Conservation (phyloP, 192 early-diverging fungal genomes). For the Podila epigama region DNA sequence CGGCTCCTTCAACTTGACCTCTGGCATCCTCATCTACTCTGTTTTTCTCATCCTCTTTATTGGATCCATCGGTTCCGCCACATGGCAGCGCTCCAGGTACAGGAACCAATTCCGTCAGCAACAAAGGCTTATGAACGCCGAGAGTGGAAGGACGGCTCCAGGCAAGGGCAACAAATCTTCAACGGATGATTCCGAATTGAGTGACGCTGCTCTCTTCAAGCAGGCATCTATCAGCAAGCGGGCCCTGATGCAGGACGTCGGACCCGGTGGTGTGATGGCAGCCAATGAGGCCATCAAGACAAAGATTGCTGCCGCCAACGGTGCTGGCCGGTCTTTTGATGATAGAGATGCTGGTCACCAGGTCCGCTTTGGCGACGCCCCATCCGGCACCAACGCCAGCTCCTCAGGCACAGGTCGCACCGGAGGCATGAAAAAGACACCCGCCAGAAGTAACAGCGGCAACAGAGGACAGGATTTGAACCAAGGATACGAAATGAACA, state of each 20-base stretch:
- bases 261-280: constrained; percentile 11
- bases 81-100: constrained; percentile 32
- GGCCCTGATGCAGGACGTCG: constrained; percentile 39
- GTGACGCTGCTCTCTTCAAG: constrained; percentile 39
- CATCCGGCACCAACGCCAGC: background rate
- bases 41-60: constrained; percentile 29
- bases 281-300: constrained; percentile 17
- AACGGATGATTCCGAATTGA: constrained; percentile 10
- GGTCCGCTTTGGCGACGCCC: constrained; percentile 30
- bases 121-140: constrained; percentile 11
- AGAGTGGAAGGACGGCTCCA: constrained; percentile 11
- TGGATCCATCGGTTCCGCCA: constrained; percentile 19
- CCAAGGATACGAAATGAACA: constrained; percentile 34
- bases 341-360: constrained; percentile 15
- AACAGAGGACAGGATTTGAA: background rate
- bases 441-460: background rate
- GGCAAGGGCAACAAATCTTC: constrained; percentile 7
- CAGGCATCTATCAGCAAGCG: constrained; percentile 46
- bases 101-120: constrained; percentile 35
- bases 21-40: constrained; percentile 34
- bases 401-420: constrained; percentile 17
- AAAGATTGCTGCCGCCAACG: constrained; percentile 35
- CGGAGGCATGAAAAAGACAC: constrained; percentile 37
- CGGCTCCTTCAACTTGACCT: constrained; percentile 30
- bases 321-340: constrained; percentile 38